Evolutionary conservation across 495 filamentous ascomycete genomes (phyloP).

Genomic region (Tuber magnatum): DNA sequence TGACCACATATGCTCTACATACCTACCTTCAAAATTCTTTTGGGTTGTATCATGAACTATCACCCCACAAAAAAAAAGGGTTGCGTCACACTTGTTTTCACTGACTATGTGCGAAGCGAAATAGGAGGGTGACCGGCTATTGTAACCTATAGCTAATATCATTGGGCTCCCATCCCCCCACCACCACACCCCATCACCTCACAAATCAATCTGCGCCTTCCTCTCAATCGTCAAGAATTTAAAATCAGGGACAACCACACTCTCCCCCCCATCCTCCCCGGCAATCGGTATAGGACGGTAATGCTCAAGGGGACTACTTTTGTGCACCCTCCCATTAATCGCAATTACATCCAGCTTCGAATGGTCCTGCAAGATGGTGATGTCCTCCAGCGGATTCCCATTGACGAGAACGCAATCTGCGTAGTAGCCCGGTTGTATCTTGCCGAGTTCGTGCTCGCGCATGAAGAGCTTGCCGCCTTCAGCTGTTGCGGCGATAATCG

Average conservation of each 20-base stretch:
- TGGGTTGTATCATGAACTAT: too few relatives aligned
- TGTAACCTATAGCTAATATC: not conserved
- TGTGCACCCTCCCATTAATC: conserved; percentile 49
- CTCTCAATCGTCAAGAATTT: not conserved
- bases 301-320: conserved; percentile 44
- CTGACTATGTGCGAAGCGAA: too few relatives aligned
- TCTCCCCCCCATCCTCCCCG: not conserved
- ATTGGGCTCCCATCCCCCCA: not conserved
- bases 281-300: not conserved
- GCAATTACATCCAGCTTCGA: conserved; percentile 46
- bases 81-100: too few relatives aligned
- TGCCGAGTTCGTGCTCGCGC: conserved; percentile 48
- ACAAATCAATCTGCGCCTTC: not conserved
- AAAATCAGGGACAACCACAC: not conserved
- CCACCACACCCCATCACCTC: not conserved
- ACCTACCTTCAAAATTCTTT: too few relatives aligned
- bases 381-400: conserved; percentile 48
- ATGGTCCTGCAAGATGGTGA: conserved; percentile 44
- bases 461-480: conserved; percentile 46
- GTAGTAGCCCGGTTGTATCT: conserved; percentile 48
- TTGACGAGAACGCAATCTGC: conserved; percentile 49
- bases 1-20: too few relatives aligned
- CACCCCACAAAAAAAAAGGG: too few relatives aligned
- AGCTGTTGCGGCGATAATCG: conserved; percentile 48
- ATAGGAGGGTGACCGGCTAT: too few relatives aligned